Conservation (phyloP, 2,329 filamentous ascomycete genomes). For the Talaromyces rugulosus region DNA sequence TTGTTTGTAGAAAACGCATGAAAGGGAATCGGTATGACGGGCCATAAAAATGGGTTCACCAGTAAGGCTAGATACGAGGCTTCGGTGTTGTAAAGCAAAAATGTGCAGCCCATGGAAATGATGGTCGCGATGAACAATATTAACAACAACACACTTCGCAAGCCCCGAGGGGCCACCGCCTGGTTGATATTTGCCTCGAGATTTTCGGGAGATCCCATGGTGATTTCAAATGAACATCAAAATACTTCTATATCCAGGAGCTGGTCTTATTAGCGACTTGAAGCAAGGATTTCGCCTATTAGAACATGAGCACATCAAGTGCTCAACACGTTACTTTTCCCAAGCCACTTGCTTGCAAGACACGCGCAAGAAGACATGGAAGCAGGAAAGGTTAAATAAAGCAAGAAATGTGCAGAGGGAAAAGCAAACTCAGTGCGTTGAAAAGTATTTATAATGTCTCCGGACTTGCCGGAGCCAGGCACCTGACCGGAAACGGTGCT, state of each 20-base stretch:
- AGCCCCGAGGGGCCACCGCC: neutral
- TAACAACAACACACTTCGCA: neutral
- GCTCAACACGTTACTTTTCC: neutral
- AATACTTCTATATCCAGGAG: neutral
- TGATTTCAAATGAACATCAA: neutral
- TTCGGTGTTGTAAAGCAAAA: neutral
- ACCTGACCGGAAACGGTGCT: neutral
- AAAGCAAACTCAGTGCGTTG: neutral
- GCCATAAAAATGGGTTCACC: neutral
- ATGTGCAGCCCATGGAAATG: neutral
- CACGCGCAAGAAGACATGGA: neutral
- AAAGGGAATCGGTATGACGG: constrained; percentile 20
- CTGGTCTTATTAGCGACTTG: neutral
- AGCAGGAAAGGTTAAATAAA: neutral
- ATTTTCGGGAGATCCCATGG: neutral
- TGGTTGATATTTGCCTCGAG: neutral
- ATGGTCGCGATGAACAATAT: neutral
- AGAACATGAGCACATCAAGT: neutral
- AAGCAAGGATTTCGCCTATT: neutral
- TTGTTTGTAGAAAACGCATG: constrained; percentile 26
- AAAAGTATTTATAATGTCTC: neutral
- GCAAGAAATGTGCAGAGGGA: neutral
- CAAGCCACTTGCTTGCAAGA: neutral
- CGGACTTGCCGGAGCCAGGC: neutral
- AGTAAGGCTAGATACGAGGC: neutral